A percentile compares a stretch with the other conserved stretches of the same genome.
Evolutionary conservation across 176 grass and related monocot species (phyloP).

Genomic region (Panicum miliaceum): DNA sequence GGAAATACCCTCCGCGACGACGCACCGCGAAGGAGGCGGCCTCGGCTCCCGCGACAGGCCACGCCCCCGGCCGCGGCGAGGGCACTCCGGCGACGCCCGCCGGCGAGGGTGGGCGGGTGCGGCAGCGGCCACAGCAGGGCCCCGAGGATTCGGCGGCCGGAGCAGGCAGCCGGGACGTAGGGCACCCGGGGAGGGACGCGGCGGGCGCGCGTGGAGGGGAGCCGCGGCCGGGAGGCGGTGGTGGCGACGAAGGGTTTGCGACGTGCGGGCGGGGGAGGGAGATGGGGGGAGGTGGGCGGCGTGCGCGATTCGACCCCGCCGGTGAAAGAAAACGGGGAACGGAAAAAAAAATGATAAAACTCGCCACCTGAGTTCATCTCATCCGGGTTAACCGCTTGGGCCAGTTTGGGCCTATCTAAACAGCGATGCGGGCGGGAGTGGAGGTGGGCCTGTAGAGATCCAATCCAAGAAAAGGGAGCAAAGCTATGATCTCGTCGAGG

Average conservation of each 20-base stretch:
- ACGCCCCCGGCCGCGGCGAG: background rate
- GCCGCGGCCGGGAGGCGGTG: slow-evolving; percentile 9
- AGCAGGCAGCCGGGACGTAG: background rate
- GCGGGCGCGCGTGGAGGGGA: background rate
- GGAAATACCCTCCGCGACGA: slow-evolving; percentile 29
- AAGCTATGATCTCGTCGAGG: background rate
- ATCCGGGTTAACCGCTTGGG: slow-evolving; percentile 21
- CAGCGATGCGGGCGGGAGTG: background rate
- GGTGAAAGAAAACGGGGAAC: slow-evolving; percentile 9
- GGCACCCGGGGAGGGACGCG: background rate
- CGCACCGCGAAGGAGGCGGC: background rate
- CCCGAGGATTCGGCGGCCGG: background rate
- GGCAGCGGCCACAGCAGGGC: background rate
- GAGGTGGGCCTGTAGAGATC: background rate
- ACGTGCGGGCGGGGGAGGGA: slow-evolving; percentile 29
- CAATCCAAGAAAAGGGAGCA: background rate
- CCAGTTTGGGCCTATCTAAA: background rate
- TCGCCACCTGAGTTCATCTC: slow-evolving; percentile 22
- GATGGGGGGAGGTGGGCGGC: slow-evolving; percentile 47
- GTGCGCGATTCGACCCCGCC: slow-evolving; percentile 43
- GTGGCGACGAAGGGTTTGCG: slow-evolving; percentile 50
- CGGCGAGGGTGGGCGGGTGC: background rate
- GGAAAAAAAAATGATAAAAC: background rate
- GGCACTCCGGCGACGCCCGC: background rate
- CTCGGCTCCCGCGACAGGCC: background rate